Evolutionary conservation across 306 rosid species (phyloP).

Genomic region (Sicyos edulis): DNA sequence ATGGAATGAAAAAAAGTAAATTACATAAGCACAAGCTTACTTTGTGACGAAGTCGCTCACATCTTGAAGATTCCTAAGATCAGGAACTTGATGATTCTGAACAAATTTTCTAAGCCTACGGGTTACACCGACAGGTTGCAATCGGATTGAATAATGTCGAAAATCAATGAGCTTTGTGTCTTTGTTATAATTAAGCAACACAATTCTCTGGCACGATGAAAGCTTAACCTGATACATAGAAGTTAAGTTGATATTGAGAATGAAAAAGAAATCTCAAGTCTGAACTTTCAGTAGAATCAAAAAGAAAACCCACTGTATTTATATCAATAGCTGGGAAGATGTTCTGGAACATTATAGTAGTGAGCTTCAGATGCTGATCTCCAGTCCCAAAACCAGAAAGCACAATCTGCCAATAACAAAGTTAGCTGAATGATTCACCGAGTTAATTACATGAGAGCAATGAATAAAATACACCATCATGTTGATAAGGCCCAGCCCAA

Average conservation of each 20-base stretch:
- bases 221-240: constrained; percentile 68
- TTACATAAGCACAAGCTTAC: constrained; percentile 40
- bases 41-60: constrained; percentile 93
- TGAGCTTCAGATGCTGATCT: constrained; percentile 63
- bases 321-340: constrained; percentile 90
- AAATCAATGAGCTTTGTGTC: constrained; percentile 85
- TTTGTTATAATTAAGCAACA: constrained; percentile 88
- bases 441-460: background rate
- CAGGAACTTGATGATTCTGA: constrained; percentile 87
- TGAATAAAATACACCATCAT: background rate
- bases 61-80: constrained; percentile 83
- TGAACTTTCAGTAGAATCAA: background rate
- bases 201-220: constrained; percentile 84
- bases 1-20: background rate
- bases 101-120: constrained; percentile 81
- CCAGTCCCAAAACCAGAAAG: constrained; percentile 86
- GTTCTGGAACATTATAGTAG: constrained; percentile 81
- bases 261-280: background rate
- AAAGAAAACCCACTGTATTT: constrained; percentile 69
- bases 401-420: constrained; percentile 54
- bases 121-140: constrained; percentile 92
- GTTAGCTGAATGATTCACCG: constrained; percentile 3
- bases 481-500: no score
- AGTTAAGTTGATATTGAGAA: constrained; percentile 16
- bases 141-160: constrained; percentile 86